Percentiles rank a stretch among this genome's conserved stretches.
Evolutionary conservation across 1,139 yeast genomes (phyloP).

Genomic region (Yamadazyma triangularis): DNA sequence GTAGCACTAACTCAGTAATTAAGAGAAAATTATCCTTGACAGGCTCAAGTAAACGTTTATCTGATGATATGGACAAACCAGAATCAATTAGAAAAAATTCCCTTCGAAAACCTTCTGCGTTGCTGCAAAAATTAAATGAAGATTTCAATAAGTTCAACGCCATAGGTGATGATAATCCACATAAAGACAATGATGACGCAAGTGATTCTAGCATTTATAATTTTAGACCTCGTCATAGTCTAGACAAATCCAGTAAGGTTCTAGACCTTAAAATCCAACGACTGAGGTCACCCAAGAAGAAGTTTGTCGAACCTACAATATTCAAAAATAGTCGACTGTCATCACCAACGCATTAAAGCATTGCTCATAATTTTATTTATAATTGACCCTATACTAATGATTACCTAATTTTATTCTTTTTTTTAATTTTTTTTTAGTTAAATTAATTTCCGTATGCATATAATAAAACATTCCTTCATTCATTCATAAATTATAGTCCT

Average conservation of each 20-base stretch:
- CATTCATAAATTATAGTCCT: no score
- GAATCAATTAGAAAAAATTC: no score
- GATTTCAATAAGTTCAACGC: neutral
- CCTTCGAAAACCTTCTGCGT: no score
- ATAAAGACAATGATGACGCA: slow-evolving; percentile 1
- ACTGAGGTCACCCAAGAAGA: slow-evolving; percentile 9
- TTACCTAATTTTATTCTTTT: no score
- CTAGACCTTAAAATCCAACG: slow-evolving; percentile 10
- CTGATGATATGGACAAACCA: neutral
- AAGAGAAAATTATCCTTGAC: slow-evolving; percentile 6
- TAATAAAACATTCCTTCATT: no score
- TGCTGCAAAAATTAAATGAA: no score
- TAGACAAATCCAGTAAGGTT: slow-evolving; percentile 10
- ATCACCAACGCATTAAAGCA: neutral
- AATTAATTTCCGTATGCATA: no score
- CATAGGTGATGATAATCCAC: neutral
- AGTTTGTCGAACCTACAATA: neutral
- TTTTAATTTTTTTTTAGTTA: no score
- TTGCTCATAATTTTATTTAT: neutral
- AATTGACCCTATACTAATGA: no score
- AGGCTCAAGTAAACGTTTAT: no score
- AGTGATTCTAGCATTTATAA: slow-evolving; percentile 5
- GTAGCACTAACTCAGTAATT: slow-evolving; percentile 8
- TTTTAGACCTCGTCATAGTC: slow-evolving; percentile 5
- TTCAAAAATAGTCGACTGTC: neutral